These are phyloP conservation scores for Allantophomopsis cytisporea DNA, from an alignment of 2,329 filamentous ascomycete genomes.

Conservation along the genomic window DNA sequence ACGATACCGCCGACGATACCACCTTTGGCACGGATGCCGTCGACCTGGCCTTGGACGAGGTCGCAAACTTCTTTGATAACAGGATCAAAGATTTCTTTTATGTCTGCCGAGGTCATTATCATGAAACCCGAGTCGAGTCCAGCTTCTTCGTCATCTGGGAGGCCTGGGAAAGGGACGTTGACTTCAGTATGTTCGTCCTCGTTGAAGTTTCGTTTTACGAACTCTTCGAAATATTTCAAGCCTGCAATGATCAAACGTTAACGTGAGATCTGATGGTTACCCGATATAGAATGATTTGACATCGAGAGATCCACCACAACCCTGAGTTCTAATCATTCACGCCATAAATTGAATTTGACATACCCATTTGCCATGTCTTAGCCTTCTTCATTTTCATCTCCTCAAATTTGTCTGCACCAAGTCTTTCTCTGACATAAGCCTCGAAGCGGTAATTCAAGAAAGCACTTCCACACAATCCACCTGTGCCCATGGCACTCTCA, in stretches of 20 bases:
- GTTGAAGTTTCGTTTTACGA: constrained; percentile 74
- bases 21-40: constrained; percentile 44
- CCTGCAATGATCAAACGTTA: constrained; percentile 33
- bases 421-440: constrained; percentile 55
- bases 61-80: constrained; percentile 60
- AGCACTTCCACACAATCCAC: constrained; percentile 63
- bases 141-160: constrained; percentile 63
- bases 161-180: constrained; percentile 66
- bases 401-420: constrained; percentile 54
- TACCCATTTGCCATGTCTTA: constrained; percentile 60
- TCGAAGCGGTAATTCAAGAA: constrained; percentile 75
- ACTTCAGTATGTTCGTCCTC: constrained; percentile 66
- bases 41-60: constrained; percentile 53
- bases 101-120: constrained; percentile 53
- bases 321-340: neutral
- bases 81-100: constrained; percentile 64
- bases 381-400: constrained; percentile 67
- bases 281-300: constrained; percentile 1
- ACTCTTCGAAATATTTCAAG: constrained; percentile 69
- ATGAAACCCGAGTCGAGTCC: constrained; percentile 67
- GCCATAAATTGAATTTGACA: neutral
- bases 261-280: constrained; percentile 15
- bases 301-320: neutral
- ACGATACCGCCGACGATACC: constrained; percentile 61
- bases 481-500: constrained; percentile 68